Conservation (phyloP, 495 filamentous ascomycete genomes). For the Aspergillus olivimuriae region DNA sequence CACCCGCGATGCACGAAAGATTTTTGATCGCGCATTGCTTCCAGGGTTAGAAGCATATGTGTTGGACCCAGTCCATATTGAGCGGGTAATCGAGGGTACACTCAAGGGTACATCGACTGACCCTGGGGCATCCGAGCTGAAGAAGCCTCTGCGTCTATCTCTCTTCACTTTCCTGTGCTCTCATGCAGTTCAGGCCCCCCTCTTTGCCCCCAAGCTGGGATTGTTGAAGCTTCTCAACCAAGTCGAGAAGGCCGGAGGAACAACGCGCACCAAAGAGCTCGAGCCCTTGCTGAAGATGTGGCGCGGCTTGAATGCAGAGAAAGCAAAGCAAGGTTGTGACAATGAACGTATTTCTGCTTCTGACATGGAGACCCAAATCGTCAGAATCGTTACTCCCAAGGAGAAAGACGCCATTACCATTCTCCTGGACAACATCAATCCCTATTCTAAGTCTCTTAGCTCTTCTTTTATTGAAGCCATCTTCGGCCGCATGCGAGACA, state of each 20-base stretch:
- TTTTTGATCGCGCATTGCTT: constrained; percentile 58
- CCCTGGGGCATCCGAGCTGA: constrained; percentile 49
- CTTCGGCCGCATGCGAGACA: constrained; percentile 55
- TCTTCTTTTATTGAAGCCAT: constrained; percentile 50
- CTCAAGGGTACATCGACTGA: constrained; percentile 43
- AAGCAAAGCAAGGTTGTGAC: constrained; percentile 38
- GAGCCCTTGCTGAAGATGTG: constrained; percentile 63
- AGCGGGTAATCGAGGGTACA: constrained; percentile 48
- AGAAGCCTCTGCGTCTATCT: constrained; percentile 56
- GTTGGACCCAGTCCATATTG: constrained; percentile 61
- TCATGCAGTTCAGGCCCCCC: constrained; percentile 61
- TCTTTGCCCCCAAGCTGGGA: constrained; percentile 58
- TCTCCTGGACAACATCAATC: constrained; percentile 46
- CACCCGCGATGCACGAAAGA: constrained; percentile 44
- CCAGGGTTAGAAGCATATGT: constrained; percentile 76
- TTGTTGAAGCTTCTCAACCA: constrained; percentile 66
- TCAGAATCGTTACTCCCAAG: constrained; percentile 57
- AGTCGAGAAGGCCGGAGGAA: constrained; percentile 59
- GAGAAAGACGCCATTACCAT: constrained; percentile 60
- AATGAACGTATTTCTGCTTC: constrained; percentile 55
- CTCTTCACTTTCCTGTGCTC: constrained; percentile 68
- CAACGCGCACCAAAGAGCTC: constrained; percentile 61
- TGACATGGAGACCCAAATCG: constrained; percentile 52
- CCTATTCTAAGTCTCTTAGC: constrained; percentile 38
- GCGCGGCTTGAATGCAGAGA: constrained; percentile 40